Percentiles rank a stretch among this genome's conserved stretches.
Evolutionary conservation across 1,284 basidiomycete species (phyloP).

Genomic region (Rhodotorula mucilaginosa): DNA sequence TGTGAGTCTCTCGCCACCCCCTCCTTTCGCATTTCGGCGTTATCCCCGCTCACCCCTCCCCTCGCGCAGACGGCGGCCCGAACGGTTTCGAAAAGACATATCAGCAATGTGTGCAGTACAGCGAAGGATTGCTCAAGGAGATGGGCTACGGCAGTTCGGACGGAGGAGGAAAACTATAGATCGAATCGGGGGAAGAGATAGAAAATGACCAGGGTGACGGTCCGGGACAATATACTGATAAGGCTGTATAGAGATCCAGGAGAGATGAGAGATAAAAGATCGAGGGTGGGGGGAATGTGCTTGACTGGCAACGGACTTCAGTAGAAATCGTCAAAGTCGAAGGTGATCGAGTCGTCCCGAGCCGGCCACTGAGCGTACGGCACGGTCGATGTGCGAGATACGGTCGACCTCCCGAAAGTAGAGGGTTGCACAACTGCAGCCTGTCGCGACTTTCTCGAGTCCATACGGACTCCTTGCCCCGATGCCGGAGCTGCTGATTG

Average conservation of each 20-base stretch:
- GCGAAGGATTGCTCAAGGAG: conserved; percentile 34
- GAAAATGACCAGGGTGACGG: too few species aligned
- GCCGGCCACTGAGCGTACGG: background rate
- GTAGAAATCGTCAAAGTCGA: conserved; percentile 18
- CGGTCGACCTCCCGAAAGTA: background rate
- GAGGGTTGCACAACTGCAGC: too few species aligned
- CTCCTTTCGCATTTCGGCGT: too few species aligned
- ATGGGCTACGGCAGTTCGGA: conserved; percentile 22
- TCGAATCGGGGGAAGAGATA: background rate
- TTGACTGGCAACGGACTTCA: too few species aligned
- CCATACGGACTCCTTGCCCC: background rate
- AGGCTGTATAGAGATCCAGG: background rate
- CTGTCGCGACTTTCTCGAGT: background rate
- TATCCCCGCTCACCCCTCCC: background rate
- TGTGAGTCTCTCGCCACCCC: background rate
- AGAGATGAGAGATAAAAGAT: background rate
- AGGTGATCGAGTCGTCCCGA: background rate
- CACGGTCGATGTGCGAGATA: background rate
- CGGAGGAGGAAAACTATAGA: conserved; percentile 24
- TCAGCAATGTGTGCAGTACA: conserved; percentile 38
- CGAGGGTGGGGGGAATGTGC: background rate
- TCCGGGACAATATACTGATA: too few species aligned
- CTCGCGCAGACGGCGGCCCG: conserved; percentile 12
- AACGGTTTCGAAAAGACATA: conserved; percentile 41
- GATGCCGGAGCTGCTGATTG: background rate